Conservation (phyloP, 768 basidiomycete genomes). For the Termitomyces sp. region DNA sequence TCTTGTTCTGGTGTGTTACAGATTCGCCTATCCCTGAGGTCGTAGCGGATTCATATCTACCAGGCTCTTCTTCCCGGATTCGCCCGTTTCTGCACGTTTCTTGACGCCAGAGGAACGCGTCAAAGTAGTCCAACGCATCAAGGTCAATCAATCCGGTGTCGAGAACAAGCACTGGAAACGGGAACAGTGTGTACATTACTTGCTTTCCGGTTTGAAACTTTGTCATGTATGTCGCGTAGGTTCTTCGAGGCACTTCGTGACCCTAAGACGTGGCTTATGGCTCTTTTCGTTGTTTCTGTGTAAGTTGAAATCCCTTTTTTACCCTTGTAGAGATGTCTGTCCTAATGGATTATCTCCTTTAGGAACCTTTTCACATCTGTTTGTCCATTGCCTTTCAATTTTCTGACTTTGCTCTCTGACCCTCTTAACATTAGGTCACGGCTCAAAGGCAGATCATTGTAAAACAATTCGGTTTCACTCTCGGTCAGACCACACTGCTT, state of each 20-base stretch:
- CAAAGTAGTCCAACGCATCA: conserved; percentile 65
- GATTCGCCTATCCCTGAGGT: too few relatives aligned
- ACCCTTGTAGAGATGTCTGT: background rate
- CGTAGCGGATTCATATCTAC: conserved; percentile 5
- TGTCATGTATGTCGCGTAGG: conserved; percentile 29
- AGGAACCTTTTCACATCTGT: conserved; percentile 72
- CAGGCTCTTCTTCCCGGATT: conserved; percentile 79
- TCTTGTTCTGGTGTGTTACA: conserved; percentile 3
- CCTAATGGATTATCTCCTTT: conserved; percentile 9
- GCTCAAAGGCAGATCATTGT: conserved; percentile 78
- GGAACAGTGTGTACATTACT: conserved; percentile 55
- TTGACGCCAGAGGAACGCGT: conserved; percentile 65
- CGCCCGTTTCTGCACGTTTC: too few relatives aligned
- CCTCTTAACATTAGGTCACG: conserved; percentile 43
- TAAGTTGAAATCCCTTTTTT: conserved; percentile 23
- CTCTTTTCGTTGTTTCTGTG: conserved; percentile 58
- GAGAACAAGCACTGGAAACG: too few relatives aligned
- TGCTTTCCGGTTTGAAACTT: background rate
- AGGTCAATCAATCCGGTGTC: too few relatives aligned
- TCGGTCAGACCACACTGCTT: conserved; percentile 66
- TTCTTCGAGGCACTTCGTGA: conserved; percentile 66
- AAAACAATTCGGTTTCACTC: conserved; percentile 63
- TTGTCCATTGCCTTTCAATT: conserved; percentile 15
- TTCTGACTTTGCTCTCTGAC: background rate
- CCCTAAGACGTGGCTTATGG: too few relatives aligned